Evolutionary conservation across 345 rosid species (phyloP).

Genomic region (Eucalyptus virginea): DNA sequence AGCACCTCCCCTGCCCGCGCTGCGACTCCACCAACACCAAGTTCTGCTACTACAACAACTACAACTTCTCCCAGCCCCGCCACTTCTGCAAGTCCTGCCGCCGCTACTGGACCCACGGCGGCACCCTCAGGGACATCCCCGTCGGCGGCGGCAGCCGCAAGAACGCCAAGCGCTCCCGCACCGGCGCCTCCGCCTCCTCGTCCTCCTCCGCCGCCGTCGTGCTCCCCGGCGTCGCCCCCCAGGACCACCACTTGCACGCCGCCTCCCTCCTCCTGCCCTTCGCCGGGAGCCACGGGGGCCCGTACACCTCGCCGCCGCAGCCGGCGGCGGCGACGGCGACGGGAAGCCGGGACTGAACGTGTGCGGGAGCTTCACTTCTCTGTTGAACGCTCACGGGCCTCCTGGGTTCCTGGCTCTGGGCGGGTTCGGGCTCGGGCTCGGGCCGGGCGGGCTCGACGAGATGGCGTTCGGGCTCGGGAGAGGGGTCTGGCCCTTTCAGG

Average conservation of each 20-base stretch:
- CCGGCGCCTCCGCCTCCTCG: neutral
- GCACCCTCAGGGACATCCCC: constrained; percentile 92
- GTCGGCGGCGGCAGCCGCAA: constrained; percentile 89
- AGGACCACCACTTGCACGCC: neutral
- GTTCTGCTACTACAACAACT: constrained; percentile 96
- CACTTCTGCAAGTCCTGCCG: constrained; percentile 97
- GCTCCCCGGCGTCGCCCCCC: neutral
- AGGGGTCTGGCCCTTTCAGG: constrained; percentile 68
- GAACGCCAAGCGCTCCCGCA: constrained; percentile 76
- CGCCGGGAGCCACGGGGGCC: constrained; percentile 4
- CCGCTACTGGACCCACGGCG: constrained; percentile 97
- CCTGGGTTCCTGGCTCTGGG: constrained; percentile 55
- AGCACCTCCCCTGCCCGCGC: constrained; percentile 91
- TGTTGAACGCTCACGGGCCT: constrained; percentile 53
- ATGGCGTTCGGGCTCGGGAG: constrained; percentile 60
- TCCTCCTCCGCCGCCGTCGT: constrained; percentile 32
- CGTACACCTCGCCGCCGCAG: neutral
- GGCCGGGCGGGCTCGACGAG: constrained; percentile 24
- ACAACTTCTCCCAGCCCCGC: constrained; percentile 97
- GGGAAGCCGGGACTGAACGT: constrained; percentile 7
- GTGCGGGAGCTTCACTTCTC: constrained; percentile 57
- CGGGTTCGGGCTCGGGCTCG: constrained; percentile 66
- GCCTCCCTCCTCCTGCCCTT: constrained; percentile 24
- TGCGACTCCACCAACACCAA: constrained; percentile 87
- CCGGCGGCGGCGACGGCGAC: constrained; percentile 5